Conservation (phyloP, 768 basidiomycete species). For the Hirschioporus abietinus region DNA sequence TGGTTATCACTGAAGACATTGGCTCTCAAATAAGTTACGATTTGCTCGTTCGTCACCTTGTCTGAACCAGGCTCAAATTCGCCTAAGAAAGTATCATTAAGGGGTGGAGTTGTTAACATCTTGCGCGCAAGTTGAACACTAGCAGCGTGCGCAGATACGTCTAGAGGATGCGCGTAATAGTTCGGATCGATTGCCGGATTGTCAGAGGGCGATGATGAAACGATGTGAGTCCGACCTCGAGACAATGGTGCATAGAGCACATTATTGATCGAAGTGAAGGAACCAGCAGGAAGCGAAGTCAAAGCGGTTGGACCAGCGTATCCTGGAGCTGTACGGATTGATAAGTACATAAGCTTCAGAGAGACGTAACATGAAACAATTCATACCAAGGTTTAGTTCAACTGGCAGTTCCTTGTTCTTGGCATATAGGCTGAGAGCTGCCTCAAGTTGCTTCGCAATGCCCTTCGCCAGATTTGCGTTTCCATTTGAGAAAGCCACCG, state of each 20-base stretch:
- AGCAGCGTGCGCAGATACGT: constrained; percentile 9
- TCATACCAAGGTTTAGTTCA: constrained; percentile 10
- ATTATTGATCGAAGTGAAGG: constrained; percentile 9
- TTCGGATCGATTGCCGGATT: constrained; percentile 35
- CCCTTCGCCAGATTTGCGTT: constrained; percentile 11
- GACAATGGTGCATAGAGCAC: constrained; percentile 13
- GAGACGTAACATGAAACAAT: background rate
- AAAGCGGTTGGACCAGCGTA: constrained; percentile 11
- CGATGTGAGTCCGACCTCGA: constrained; percentile 19
- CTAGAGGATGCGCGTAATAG: constrained; percentile 19
- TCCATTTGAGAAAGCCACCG: constrained; percentile 10
- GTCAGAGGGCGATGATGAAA: constrained; percentile 25
- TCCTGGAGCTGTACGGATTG: constrained; percentile 8
- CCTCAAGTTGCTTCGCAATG: constrained; percentile 6
- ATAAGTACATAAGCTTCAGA: background rate
- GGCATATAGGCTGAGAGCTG: constrained; percentile 9
- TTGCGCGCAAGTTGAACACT: constrained; percentile 10
- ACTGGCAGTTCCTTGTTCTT: constrained; percentile 6
- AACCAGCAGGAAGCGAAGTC: background rate
- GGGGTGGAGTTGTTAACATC: constrained; percentile 22
- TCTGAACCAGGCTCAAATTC: constrained; percentile 11
- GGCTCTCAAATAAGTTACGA: constrained; percentile 9
- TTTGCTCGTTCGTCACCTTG: constrained; percentile 10
- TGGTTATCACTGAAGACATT: constrained; percentile 13
- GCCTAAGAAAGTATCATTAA: constrained; percentile 10